A percentile compares a stretch with the other conserved stretches of the same genome.
These are phyloP conservation scores for Botrytis sinoallii DNA, from an alignment of 2,329 filamentous ascomycete species.

Conservation along the genomic window DNA sequence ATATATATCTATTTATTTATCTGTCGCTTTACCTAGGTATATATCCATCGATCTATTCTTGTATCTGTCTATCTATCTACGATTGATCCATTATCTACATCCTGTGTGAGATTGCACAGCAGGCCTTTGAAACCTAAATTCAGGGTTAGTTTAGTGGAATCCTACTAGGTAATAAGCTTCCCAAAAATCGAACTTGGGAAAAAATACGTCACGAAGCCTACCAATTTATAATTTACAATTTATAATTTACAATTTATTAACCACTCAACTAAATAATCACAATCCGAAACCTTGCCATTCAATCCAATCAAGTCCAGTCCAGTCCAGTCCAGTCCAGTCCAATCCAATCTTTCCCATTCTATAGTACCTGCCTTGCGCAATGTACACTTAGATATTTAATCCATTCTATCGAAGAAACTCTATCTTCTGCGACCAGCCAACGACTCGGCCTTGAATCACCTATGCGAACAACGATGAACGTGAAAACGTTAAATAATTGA, in stretches of 20 bases:
- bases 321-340: neutral
- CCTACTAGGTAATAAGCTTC: neutral
- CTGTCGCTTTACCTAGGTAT: no score
- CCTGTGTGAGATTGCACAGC: neutral
- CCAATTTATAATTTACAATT: neutral
- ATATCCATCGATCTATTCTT: neutral
- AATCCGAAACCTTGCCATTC: neutral
- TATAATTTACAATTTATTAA: neutral
- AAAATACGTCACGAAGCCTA: neutral
- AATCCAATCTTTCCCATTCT: neutral
- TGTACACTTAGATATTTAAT: neutral
- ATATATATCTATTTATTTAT: no score
- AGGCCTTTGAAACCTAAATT: neutral
- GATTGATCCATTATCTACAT: neutral
- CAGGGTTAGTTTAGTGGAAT: neutral
- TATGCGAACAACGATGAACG: conserved; percentile 3
- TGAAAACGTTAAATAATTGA: neutral
- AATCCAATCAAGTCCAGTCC: neutral
- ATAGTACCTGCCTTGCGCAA: neutral
- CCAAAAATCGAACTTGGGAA: neutral
- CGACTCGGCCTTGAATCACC: neutral
- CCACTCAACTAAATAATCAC: neutral
- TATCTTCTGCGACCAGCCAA: neutral
- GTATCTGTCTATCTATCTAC: neutral
- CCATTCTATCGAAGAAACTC: neutral